Evolutionary conservation across 306 rosid species (phyloP).

Genomic region (Citrullus colocynthis): DNA sequence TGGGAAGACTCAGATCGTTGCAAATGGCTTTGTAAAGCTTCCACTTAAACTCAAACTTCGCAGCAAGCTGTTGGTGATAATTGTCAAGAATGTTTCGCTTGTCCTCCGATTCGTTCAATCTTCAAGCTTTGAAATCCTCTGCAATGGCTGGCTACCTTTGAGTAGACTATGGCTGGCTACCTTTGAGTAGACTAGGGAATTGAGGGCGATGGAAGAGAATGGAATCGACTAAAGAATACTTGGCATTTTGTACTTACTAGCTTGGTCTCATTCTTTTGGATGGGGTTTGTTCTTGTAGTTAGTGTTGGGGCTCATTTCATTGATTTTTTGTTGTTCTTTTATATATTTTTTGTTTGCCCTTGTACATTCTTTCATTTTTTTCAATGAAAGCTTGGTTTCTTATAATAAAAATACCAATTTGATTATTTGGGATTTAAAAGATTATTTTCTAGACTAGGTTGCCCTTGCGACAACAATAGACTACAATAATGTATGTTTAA

Average conservation of each 20-base stretch:
- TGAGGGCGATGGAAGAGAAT: not conserved
- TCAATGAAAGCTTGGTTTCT: not conserved
- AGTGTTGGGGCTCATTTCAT: not conserved
- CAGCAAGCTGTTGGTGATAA: conserved; percentile 27
- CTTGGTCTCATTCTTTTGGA: not conserved
- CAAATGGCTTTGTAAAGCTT: conserved; percentile 31
- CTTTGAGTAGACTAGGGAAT: not conserved
- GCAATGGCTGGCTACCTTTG: not conserved
- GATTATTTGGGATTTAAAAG: not conserved
- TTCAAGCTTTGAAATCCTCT: not conserved
- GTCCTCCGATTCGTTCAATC: conserved; percentile 10
- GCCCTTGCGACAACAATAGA: not conserved
- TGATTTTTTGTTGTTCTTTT: too few relatives aligned
- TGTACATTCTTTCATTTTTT: not conserved
- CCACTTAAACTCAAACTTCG: conserved; percentile 26
- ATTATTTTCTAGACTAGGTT: not conserved
- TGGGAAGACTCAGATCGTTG: conserved; percentile 31
- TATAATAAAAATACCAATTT: not conserved
- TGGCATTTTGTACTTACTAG: not conserved
- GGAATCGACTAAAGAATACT: not conserved
- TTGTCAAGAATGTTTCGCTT: conserved; percentile 35
- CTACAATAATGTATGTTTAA: not conserved
- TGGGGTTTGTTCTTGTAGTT: not conserved
- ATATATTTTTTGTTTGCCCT: not conserved
- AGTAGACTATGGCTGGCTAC: not conserved